These are phyloP conservation scores for Fagopyrum homotropicum DNA, from an alignment of 148 eudicot genomes.

Conservation along the genomic window DNA sequence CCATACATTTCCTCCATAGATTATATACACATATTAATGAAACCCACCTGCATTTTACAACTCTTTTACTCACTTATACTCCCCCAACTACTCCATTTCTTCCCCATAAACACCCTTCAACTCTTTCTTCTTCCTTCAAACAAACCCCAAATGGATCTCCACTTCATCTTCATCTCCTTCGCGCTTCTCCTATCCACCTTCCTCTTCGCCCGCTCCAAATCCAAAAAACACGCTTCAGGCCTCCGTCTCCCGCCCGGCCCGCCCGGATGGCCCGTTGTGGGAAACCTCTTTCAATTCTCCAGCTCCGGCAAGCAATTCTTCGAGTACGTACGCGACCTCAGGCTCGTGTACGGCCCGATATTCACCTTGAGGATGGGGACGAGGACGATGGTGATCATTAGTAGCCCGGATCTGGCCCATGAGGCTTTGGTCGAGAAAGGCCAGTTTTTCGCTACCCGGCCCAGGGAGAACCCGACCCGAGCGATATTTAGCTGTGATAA, in stretches of 20 bases:
- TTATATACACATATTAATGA: background rate
- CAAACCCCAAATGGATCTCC: slow-evolving; percentile 6
- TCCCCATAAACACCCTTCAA: slow-evolving; percentile 5
- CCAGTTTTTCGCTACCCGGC: slow-evolving; percentile 64
- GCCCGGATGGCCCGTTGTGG: slow-evolving; percentile 83
- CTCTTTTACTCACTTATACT: slow-evolving; percentile 7
- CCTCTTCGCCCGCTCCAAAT: slow-evolving; percentile 21
- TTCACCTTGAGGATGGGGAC: slow-evolving; percentile 83
- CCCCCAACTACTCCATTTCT: background rate
- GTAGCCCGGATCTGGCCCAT: slow-evolving; percentile 46
- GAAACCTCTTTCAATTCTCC: slow-evolving; percentile 85
- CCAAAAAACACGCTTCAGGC: background rate
- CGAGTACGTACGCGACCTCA: slow-evolving; percentile 48
- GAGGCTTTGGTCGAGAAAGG: slow-evolving; percentile 73
- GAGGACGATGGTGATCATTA: slow-evolving; percentile 61
- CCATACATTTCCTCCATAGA: background rate
- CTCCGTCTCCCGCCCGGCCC: slow-evolving; percentile 74
- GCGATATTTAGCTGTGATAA: slow-evolving; percentile 67
- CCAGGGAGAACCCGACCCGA: slow-evolving; percentile 75
- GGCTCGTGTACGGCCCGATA: slow-evolving; percentile 68
- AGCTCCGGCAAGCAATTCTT: slow-evolving; percentile 76
- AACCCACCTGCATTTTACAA: slow-evolving; percentile 15
- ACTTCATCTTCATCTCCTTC: slow-evolving; percentile 38
- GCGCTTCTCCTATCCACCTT: slow-evolving; percentile 27
- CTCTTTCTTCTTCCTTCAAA: background rate